A percentile compares a stretch with the other conserved stretches of the same genome.
phyloP scores from a whole-genome alignment of 345 rosid genomes.

The Zanthoxylum bungeanum region DNA sequence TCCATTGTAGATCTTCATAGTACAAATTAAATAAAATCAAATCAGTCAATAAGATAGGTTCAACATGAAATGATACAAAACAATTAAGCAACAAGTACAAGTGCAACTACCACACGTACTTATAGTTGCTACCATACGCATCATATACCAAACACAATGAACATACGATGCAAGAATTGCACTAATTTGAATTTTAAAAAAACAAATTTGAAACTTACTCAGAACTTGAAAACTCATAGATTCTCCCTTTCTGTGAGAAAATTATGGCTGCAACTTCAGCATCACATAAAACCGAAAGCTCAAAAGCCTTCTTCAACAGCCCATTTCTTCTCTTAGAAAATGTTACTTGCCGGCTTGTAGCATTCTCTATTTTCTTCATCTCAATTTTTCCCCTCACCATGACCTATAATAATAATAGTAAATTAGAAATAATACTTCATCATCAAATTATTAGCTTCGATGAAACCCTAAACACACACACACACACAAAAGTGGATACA shows the following conservation, averaged over 20 bases:
- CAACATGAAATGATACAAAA: not conserved
- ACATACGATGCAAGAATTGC: not conserved
- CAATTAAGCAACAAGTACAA: not conserved
- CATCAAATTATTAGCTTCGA: not conserved
- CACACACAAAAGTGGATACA: no score
- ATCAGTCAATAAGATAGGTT: not conserved
- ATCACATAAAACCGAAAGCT: conserved; percentile 64
- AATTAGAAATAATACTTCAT: not conserved
- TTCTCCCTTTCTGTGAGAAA: conserved; percentile 55
- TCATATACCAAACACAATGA: not conserved
- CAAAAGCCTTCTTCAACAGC: conserved; percentile 56
- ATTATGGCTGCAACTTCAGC: conserved; percentile 53
- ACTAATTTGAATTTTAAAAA: not conserved
- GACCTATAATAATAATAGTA: conserved; percentile 9
- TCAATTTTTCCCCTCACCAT: conserved; percentile 68
- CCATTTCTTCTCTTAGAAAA: conserved; percentile 58
- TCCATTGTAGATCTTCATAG: conserved; percentile 8
- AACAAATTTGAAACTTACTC: conserved; percentile 32
- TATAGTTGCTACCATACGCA: not conserved
- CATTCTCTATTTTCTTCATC: conserved; percentile 57
- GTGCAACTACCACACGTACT: not conserved
- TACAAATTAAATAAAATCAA: conserved; percentile 7
- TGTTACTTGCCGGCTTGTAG: conserved; percentile 57
- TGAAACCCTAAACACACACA: conserved; percentile 7
- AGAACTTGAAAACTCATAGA: conserved; percentile 42